Evolutionary conservation across 2,329 filamentous ascomycete species (phyloP), one percentile per base, ranked within the genome.

Genomic region (Penicillium sp.): DNA sequence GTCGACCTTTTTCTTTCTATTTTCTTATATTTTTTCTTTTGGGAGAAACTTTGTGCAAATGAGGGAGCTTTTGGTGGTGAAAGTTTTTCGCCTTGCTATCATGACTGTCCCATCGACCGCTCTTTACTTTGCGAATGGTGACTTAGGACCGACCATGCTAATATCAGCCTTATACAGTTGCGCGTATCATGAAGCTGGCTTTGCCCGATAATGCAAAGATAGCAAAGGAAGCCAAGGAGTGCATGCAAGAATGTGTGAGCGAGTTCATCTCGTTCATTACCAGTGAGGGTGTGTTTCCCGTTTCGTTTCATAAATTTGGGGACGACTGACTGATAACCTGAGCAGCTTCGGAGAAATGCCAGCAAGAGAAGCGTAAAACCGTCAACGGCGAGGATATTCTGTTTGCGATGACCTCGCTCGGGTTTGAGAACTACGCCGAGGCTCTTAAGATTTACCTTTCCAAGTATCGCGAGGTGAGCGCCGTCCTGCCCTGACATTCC

Each of bases 251-350:
- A 75, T 99, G 94, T 70, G 94, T 99, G 53, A 96, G 92, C 85
- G 94, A 99, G 77, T 99, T 99, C 75, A 99, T 99, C 79, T 96
- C 90, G 6, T 99, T 99, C 80, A 97, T 99, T 70, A 99, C 94
- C 31, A 97, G 92, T 73, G 94, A 99, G 82, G 94, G 94, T 96
- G 74, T 69, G 88, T 78, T 24, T 2, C n/a, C 10, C 18, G 16
- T 10, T 20, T 38, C 10, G 7, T 46, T 33, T 35, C 41, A 20
- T 35, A 40, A 2, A 5, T 22, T 49, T n/a, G 5, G 38, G 11
- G 45, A 35, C 47, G 27, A 20, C n/a, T 24, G 36, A 42, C 48
- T 51, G 11, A 46, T 28, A 7, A 2, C 20, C 30, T 48, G 63
- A 61, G 71, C 69, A 97, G 94, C 94, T 25, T 97, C 94, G 57